Evolutionary conservation across 495 filamentous ascomycete species (phyloP).

Genomic region (Annulohypoxylon bovei): DNA sequence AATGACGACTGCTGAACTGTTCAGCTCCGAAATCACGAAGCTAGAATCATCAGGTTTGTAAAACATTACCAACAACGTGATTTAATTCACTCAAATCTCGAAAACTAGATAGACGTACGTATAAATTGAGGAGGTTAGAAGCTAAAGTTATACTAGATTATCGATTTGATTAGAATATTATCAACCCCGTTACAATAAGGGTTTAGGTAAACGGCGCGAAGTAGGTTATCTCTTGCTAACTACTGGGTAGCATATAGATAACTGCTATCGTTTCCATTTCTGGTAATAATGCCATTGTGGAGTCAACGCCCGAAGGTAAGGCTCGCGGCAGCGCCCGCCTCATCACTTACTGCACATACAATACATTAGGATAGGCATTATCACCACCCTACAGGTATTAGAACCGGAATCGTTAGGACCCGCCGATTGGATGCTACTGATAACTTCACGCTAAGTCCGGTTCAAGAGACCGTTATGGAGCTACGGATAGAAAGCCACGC

Average conservation of each 20-base stretch:
- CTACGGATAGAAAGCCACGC: constrained; percentile 8
- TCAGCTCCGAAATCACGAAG: not conserved
- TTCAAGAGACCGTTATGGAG: not conserved
- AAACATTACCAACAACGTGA: not conserved
- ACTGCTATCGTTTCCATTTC: constrained; percentile 9
- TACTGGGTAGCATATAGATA: not conserved
- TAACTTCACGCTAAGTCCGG: not conserved
- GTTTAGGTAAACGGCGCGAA: constrained; percentile 11
- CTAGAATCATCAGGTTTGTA: not conserved
- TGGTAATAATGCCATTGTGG: constrained; percentile 1
- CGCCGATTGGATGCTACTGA: constrained; percentile 6
- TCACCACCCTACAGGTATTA: constrained; percentile 6
- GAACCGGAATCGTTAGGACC: not conserved
- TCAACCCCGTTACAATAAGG: constrained; percentile 12
- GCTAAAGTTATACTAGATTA: constrained; percentile 10
- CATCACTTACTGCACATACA: no score
- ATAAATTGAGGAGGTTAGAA: not conserved
- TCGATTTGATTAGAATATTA: constrained; percentile 32
- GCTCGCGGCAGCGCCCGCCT: constrained; percentile 14
- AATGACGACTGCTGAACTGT: not conserved
- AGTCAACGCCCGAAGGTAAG: constrained; percentile 1
- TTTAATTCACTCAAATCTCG: not conserved
- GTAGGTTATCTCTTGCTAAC: constrained; percentile 9
- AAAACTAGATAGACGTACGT: not conserved
- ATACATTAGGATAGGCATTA: not conserved